Conservation (phyloP, 176 grass and related monocot genomes). For the Avena insularis region DNA sequence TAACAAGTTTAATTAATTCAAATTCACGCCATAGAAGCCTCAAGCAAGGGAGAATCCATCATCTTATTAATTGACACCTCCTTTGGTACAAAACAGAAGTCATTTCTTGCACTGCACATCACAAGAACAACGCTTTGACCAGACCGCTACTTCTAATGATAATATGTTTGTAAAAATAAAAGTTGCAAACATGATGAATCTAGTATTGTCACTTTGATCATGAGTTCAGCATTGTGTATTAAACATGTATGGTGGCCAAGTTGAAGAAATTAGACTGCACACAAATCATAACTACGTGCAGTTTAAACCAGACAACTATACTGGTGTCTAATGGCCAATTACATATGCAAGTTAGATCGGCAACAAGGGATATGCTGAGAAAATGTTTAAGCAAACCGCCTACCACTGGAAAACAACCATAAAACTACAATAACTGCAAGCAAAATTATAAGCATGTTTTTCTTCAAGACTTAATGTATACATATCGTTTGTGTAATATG, state of each 20-base stretch:
- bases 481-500: no score
- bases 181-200: no score
- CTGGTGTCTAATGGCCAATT: neutral
- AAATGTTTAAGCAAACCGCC: no score
- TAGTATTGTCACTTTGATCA: no score
- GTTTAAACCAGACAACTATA: neutral
- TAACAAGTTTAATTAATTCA: neutral
- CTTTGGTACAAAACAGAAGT: neutral
- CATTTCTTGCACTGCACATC: neutral
- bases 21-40: neutral
- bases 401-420: no score
- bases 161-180: neutral
- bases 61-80: neutral
- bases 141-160: neutral
- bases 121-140: no score
- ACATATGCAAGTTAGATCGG: neutral
- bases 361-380: no score
- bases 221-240: no score
- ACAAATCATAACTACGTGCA: neutral
- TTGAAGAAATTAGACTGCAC: neutral
- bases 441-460: no score
- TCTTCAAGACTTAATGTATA: no score
- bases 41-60: neutral
- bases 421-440: no score
- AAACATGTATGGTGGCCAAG: no score